Evolutionary conservation across 441 rosid genomes (phyloP).

Genomic region (Raphanus hybrid): DNA sequence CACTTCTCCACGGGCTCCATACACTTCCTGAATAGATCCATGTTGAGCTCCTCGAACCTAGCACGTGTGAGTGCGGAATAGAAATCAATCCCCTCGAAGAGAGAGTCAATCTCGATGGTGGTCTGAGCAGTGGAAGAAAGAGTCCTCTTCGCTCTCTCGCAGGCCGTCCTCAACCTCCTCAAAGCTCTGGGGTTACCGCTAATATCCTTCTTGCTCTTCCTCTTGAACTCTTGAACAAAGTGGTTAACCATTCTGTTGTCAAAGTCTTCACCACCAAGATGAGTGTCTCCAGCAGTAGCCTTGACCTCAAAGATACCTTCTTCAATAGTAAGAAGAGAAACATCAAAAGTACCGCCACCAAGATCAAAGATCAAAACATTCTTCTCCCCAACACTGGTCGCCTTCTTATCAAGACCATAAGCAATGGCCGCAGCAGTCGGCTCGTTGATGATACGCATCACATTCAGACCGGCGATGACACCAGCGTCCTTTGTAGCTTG

Average conservation of each 20-base stretch:
- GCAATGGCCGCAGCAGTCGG: neutral
- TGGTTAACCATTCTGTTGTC: slow-evolving; percentile 81
- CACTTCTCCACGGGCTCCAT: neutral
- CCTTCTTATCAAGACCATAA: slow-evolving; percentile 1
- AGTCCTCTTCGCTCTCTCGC: neutral
- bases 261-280: slow-evolving; percentile 57
- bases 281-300: neutral
- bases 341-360: neutral
- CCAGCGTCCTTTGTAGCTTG: slow-evolving; percentile 79
- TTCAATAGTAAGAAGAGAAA: neutral
- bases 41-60: neutral
- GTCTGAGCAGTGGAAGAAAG: neutral
- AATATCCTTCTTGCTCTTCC: slow-evolving; percentile 76
- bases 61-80: neutral
- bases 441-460: slow-evolving; percentile 61
- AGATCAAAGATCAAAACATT: neutral
- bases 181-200: slow-evolving; percentile 72
- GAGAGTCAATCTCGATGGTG: neutral
- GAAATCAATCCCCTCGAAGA: neutral
- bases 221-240: slow-evolving; percentile 75
- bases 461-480: slow-evolving; percentile 68
- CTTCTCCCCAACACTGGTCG: neutral
- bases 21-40: neutral
- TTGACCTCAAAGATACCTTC: neutral
- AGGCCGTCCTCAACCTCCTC: slow-evolving; percentile 62